Conservation (phyloP, 768 basidiomycete genomes). For the Tulasnella sp. region DNA sequence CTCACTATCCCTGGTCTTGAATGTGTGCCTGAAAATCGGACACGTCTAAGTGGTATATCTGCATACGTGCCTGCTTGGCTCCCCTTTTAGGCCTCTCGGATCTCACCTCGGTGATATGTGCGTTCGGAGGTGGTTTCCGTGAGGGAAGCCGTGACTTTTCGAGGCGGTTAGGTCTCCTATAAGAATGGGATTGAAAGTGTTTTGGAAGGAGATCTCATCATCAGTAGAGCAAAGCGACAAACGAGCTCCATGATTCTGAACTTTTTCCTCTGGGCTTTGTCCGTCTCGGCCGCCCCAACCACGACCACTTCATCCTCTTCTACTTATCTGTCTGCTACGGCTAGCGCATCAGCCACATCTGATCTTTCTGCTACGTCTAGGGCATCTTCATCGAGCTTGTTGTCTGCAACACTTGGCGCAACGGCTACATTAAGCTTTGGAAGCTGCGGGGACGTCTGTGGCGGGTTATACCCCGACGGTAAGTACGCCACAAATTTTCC, state of each 20-base stretch:
- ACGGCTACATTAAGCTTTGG: not conserved
- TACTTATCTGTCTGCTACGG: not conserved
- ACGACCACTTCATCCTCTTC: not conserved
- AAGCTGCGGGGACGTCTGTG: not conserved
- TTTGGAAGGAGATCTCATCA: not conserved
- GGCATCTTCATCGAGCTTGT: not conserved
- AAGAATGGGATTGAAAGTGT: not conserved
- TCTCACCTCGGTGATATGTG: not conserved
- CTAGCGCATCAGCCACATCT: not conserved
- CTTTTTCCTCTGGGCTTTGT: not conserved
- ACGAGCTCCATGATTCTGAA: not conserved
- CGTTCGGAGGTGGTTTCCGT: not conserved
- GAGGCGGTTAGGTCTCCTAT: not conserved
- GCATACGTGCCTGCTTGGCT: not conserved
- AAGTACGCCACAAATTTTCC: too few species aligned
- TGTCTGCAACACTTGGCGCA: not conserved
- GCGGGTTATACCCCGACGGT: too few species aligned
- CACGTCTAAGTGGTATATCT: not conserved
- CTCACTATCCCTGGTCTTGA: not conserved
- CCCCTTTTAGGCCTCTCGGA: not conserved
- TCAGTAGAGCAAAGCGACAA: not conserved
- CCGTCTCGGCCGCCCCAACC: not conserved
- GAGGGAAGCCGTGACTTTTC: not conserved
- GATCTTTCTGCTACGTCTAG: not conserved
- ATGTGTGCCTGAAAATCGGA: not conserved